phyloP scores from a whole-genome alignment of 805 yeast genomes.

The Teunomyces gatunensis region DNA sequence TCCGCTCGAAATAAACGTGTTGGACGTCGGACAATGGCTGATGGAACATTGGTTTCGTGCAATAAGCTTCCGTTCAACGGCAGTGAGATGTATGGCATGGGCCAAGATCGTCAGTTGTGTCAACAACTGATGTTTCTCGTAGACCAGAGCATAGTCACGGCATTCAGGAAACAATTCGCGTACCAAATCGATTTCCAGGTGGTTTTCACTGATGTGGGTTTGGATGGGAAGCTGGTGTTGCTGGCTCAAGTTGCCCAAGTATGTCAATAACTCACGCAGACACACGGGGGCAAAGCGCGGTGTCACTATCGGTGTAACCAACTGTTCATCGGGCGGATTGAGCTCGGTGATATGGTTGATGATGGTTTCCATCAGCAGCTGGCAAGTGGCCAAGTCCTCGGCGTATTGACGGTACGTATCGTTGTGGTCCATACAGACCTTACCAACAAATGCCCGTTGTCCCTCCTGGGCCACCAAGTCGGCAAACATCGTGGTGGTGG shows the following conservation, averaged over 20 bases:
- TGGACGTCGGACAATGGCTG: conserved; percentile 92
- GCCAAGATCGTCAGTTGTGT: conserved; percentile 74
- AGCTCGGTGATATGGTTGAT: conserved; percentile 52
- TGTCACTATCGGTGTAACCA: conserved; percentile 74
- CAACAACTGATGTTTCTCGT: conserved; percentile 60
- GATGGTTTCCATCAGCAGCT: conserved; percentile 53
- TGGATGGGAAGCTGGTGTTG: conserved; percentile 64
- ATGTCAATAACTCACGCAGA: conserved; percentile 54
- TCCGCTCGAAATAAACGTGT: conserved; percentile 85
- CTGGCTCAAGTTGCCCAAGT: conserved; percentile 60
- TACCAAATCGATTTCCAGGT: conserved; percentile 73
- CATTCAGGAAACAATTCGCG: conserved; percentile 67
- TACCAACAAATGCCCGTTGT: conserved; percentile 88
- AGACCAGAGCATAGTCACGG: conserved; percentile 71
- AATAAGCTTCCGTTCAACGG: conserved; percentile 61
- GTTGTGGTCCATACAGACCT: conserved; percentile 90
- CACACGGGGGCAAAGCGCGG: conserved; percentile 95
- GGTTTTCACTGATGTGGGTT: conserved; percentile 87
- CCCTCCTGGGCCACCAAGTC: conserved; percentile 63
- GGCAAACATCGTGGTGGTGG: conserved; percentile 74
- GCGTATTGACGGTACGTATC: conserved; percentile 63
- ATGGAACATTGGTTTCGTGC: conserved; percentile 61
- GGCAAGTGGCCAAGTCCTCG: conserved; percentile 56
- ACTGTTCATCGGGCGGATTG: conserved; percentile 47
- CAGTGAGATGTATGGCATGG: conserved; percentile 77